phyloP scores from a whole-genome alignment of 2,329 filamentous ascomycete genomes.

The Thermothelomyces thermophilus region DNA sequence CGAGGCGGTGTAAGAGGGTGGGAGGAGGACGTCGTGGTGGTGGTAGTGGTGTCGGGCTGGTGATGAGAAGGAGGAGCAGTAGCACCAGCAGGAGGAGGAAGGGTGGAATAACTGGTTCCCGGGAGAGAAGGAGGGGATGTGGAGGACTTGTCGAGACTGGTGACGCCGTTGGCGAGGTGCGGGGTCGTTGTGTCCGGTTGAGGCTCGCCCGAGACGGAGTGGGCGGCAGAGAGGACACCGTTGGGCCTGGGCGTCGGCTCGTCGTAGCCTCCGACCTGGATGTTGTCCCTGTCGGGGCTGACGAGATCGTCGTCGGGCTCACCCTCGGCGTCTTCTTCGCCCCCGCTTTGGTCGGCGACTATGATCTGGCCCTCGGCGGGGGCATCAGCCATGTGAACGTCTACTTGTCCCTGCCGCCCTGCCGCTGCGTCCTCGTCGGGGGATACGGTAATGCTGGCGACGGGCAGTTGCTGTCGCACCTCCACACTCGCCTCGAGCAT shows the following conservation, averaged over 20 bases:
- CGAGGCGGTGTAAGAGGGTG: conserved; percentile 60
- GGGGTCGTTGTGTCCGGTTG: neutral
- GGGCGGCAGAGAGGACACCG: conserved; percentile 28
- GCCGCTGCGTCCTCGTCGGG: conserved; percentile 35
- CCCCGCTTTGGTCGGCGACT: conserved; percentile 30
- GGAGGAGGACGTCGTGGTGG: conserved; percentile 19
- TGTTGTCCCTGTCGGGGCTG: conserved; percentile 29
- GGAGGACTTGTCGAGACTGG: conserved; percentile 16
- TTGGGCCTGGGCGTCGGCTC: conserved; percentile 24
- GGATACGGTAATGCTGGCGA: conserved; percentile 24
- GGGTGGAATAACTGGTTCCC: conserved; percentile 9
- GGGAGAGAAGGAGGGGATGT: conserved; percentile 22
- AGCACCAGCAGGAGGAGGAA: neutral
- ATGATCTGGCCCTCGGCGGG: conserved; percentile 42
- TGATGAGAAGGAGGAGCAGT: neutral
- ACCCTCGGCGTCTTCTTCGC: conserved; percentile 29
- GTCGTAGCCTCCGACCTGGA: conserved; percentile 35
- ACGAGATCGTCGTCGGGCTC: conserved; percentile 26
- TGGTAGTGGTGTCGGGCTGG: conserved; percentile 18
- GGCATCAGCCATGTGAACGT: conserved; percentile 48
- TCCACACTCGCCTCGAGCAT: conserved; percentile 64
- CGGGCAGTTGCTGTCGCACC: conserved; percentile 40
- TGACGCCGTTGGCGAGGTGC: conserved; percentile 27
- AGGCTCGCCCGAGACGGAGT: conserved; percentile 23
- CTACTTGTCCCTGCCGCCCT: conserved; percentile 37